Evolutionary conservation across 805 yeast species (phyloP), one percentile per base, ranked within the genome.

Genomic region (Starmerella apicola): DNA sequence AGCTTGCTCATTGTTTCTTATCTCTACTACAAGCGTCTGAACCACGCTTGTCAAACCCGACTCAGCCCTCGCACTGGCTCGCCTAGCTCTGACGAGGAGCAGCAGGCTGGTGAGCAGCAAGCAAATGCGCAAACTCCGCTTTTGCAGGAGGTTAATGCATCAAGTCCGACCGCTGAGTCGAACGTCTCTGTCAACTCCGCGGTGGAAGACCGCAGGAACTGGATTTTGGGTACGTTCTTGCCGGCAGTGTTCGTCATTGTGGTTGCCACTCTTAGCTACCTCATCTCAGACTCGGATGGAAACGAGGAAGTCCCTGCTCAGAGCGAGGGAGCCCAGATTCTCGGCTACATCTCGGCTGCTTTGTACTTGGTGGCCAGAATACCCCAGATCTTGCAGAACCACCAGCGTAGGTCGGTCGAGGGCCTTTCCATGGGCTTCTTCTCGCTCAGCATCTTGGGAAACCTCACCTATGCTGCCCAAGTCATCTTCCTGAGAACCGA

Each of bases 301-400:
- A 21, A 9, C 25, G 32, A 23, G 17, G 39, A 25, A 17, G 44
- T 28, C 10, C 51, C 49, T 26, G 56, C 46, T 13, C 54, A 48
- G 8, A 42, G 44, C 15, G 43, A 50, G 23, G 52, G 48, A 31
- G 78, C 88, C 2, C 82, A 78, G 57, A 50, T 77, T 3, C 64
- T 77, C 45, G 91, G 91, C 5, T 81, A 80, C 59, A 48, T 72
- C 5, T 75, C 83, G 3, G 88, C 93, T 1, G 44, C 64, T 2
- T 60, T 81, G 42, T 81, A 81, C 56, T 65, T 81, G 48, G 73
- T 81, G 7, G 91, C 91, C 3, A 63, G 84, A 48, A 59, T 81
- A 22, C 98, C 98, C 0, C 98, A 88, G 60, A 80, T 88, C 39
- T 62, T 71, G 42, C 93, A 81, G 55, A 88, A 88, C 61, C 72